Conservation (phyloP, 2,329 filamentous ascomycete species). For the Trichoderma hamatum region DNA sequence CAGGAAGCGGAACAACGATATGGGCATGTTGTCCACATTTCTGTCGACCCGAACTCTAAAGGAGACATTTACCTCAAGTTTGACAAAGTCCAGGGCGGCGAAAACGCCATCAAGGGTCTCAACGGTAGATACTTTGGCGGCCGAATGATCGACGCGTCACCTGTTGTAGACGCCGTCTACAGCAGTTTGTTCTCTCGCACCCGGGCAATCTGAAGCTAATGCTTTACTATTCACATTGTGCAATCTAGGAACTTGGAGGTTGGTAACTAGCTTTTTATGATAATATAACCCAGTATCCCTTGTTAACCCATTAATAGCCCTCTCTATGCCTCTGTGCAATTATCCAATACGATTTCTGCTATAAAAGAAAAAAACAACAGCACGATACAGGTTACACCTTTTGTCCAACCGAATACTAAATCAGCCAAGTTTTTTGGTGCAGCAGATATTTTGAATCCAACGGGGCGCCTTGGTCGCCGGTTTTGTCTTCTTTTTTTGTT, state of each 20-base stretch:
- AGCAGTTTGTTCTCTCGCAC: conserved; percentile 91
- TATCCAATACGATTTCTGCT: conserved; percentile 21
- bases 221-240: conserved; percentile 46
- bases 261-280: conserved; percentile 32
- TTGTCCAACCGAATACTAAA: conserved; percentile 25
- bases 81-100: conserved; percentile 89
- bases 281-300: not conserved
- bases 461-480: conserved; percentile 26
- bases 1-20: conserved; percentile 93
- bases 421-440: conserved; percentile 23
- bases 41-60: conserved; percentile 87
- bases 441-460: conserved; percentile 25
- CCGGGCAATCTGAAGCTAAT: conserved; percentile 75
- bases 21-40: conserved; percentile 96
- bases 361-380: conserved; percentile 3
- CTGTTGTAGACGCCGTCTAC: conserved; percentile 98
- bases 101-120: conserved; percentile 96
- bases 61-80: conserved; percentile 99
- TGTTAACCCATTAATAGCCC: not conserved
- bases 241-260: conserved; percentile 54
- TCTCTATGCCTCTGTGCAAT: conserved; percentile 12
- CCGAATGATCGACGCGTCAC: conserved; percentile 88
- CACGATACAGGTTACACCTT: conserved; percentile 16
- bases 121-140: conserved; percentile 97
- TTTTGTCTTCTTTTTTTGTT: not conserved